phyloP scores from a whole-genome alignment of 192 early-diverging fungal genomes.

The Backusella australiensis region DNA sequence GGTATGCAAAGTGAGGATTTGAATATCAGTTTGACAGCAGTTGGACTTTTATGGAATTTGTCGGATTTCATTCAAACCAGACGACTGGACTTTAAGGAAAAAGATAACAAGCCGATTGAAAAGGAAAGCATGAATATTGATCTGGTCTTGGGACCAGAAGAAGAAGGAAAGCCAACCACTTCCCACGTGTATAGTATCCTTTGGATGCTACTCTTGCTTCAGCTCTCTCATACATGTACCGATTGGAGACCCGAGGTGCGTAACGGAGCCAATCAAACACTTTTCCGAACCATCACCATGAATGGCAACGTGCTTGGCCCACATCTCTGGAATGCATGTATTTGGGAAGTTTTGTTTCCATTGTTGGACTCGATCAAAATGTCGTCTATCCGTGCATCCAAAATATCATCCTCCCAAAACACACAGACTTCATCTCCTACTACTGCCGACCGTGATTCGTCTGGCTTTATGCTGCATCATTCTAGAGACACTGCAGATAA shows the following conservation, averaged over 20 bases:
- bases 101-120: slow-evolving; percentile 17
- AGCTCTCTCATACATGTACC: slow-evolving; percentile 79
- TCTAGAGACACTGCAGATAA: slow-evolving; percentile 64
- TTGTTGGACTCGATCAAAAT: slow-evolving; percentile 66
- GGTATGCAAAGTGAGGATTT: slow-evolving; percentile 84
- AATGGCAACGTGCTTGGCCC: slow-evolving; percentile 72
- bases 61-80: slow-evolving; percentile 85
- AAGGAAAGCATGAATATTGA: slow-evolving; percentile 36
- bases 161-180: slow-evolving; percentile 19
- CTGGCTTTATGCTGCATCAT: slow-evolving; percentile 51
- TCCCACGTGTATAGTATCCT: slow-evolving; percentile 55
- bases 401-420: slow-evolving; percentile 21
- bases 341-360: slow-evolving; percentile 88
- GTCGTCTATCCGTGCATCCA: slow-evolving; percentile 43
- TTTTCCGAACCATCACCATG: slow-evolving; percentile 91
- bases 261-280: slow-evolving; percentile 90
- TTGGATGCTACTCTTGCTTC: slow-evolving; percentile 88
- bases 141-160: slow-evolving; percentile 29
- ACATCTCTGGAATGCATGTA: slow-evolving; percentile 78
- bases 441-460: slow-evolving; percentile 33
- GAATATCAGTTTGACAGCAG: slow-evolving; percentile 92
- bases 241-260: slow-evolving; percentile 90
- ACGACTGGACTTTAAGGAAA: slow-evolving; percentile 51
- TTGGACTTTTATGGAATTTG: slow-evolving; percentile 91
- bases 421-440: slow-evolving; percentile 35